A percentile compares a stretch with the other conserved stretches of the same genome.
Evolutionary conservation across 345 rosid species (phyloP).

Genomic region (Passiflora organensis): DNA sequence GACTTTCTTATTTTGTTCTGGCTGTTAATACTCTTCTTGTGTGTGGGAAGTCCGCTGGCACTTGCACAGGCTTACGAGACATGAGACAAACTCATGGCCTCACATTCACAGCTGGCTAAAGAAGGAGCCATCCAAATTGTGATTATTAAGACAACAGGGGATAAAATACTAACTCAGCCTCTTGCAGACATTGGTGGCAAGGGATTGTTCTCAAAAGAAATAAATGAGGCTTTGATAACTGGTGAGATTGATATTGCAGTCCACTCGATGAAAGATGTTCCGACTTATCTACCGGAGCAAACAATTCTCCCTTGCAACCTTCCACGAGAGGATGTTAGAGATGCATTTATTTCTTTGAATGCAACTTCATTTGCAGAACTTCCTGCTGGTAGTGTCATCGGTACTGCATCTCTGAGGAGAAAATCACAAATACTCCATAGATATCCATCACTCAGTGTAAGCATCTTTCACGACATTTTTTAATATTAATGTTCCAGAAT

Average conservation of each 20-base stretch:
- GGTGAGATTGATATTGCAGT: constrained; percentile 95
- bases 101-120: constrained; percentile 68
- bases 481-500: neutral
- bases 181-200: constrained; percentile 99
- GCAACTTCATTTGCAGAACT: constrained; percentile 70
- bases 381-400: constrained; percentile 79
- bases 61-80: constrained; percentile 99
- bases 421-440: constrained; percentile 90
- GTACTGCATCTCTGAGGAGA: constrained; percentile 96
- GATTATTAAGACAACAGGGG: constrained; percentile 94
- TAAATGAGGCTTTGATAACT: constrained; percentile 81
- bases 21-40: constrained; percentile 25
- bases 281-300: constrained; percentile 82
- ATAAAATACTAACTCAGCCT: constrained; percentile 80
- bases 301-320: constrained; percentile 86
- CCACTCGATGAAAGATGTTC: constrained; percentile 99
- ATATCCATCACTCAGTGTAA: constrained; percentile 72
- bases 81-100: constrained; percentile 61
- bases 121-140: constrained; percentile 90
- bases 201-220: constrained; percentile 94
- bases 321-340: constrained; percentile 90
- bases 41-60: constrained; percentile 83
- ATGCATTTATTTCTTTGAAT: constrained; percentile 72
- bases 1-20: neutral
- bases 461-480: constrained; percentile 6